Base-by-base conservation (phyloP, 1,284 basidiomycete species). In the Spongispora temasekensis region DNA sequence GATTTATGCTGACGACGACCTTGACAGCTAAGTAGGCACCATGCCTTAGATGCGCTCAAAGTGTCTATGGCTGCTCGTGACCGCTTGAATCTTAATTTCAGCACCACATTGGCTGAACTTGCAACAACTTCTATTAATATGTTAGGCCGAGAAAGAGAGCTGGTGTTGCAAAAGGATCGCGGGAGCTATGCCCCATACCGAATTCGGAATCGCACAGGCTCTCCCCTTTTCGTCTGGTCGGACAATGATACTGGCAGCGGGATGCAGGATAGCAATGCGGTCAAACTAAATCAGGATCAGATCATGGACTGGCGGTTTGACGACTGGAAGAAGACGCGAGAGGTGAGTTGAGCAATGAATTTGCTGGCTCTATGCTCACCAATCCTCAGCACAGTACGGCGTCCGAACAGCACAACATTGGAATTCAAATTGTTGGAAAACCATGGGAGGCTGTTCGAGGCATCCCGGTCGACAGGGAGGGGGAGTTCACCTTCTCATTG, bases 221-320 rank as follows among this genome's bases (percentile, higher is more conserved):
- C 91, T 52, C 76, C 90, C 2, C 79, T 98, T 37, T 83, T 88
- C 53, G 75, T 97, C 23, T 95, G 93, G 93, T 86, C 93, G 13
- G 93, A 95, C 68, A 74, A 81, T 13, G 87, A 90, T 54, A 82
- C 82, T 46, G 82, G 75, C 62, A 72, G 72, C 27, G 78, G 76
- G 60, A 72, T 76, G 10, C 82, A 82, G 53, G 83, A 85, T 59
- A 70, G 76, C 8, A 74, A 78, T 34, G 75, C 81, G 55, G 77
- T 84, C 50, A 87, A 85, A 72, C 80, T 93, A 58, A 76, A 83
- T 31, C 87, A 96, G 65, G 91, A 91, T 50, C 84, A 91, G 65
- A 88, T 85, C 3, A 81, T 94, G 17, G 97, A 98, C 55, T 99
- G 97, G 97, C 83, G 95, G 60, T 99, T 99, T 70, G 95, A 98